Percentiles rank a stretch among this genome's conserved stretches.
Conservation (phyloP, 1,284 basidiomycete species). For the Ganoderma sp. region DNA sequence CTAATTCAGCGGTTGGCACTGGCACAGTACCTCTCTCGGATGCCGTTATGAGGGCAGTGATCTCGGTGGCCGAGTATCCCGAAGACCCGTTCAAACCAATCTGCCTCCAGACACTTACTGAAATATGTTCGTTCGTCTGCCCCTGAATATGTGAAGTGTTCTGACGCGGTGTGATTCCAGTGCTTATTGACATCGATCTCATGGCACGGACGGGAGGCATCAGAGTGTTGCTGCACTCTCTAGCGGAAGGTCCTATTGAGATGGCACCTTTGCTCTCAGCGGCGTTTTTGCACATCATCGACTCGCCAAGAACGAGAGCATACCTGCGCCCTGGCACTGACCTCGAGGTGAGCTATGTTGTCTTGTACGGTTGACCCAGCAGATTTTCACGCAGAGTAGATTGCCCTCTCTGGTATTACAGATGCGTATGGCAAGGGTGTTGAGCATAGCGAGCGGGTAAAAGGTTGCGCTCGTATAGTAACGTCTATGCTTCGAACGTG, state of each 20-base stretch:
- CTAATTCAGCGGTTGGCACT: constrained; percentile 47
- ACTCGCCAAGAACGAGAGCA: constrained; percentile 83
- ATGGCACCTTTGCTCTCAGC: constrained; percentile 85
- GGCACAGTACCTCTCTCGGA: constrained; percentile 71
- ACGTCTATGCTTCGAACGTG: constrained; percentile 89
- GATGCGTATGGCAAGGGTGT: constrained; percentile 88
- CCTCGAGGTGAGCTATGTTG: constrained; percentile 71
- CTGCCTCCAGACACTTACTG: constrained; percentile 89
- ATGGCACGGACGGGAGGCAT: constrained; percentile 86
- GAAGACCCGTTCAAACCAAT: constrained; percentile 90
- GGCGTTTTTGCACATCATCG: constrained; percentile 84
- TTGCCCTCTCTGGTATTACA: constrained; percentile 85
- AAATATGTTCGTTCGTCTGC: constrained; percentile 71
- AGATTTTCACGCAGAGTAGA: constrained; percentile 51
- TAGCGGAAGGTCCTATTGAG: constrained; percentile 89
- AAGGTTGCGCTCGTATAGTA: constrained; percentile 79
- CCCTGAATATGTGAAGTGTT: constrained; percentile 1
- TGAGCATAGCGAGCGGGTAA: constrained; percentile 80
- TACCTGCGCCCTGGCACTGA: constrained; percentile 87
- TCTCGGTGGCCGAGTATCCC: constrained; percentile 91
- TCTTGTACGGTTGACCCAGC: constrained; percentile 5
- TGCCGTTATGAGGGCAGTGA: constrained; percentile 83
- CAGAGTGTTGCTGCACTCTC: constrained; percentile 83
- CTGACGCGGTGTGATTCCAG: constrained; percentile 47
- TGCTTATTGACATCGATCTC: constrained; percentile 85